Evolutionary conservation across 495 filamentous ascomycete genomes (phyloP).

Genomic region (Daldinia childiae): DNA sequence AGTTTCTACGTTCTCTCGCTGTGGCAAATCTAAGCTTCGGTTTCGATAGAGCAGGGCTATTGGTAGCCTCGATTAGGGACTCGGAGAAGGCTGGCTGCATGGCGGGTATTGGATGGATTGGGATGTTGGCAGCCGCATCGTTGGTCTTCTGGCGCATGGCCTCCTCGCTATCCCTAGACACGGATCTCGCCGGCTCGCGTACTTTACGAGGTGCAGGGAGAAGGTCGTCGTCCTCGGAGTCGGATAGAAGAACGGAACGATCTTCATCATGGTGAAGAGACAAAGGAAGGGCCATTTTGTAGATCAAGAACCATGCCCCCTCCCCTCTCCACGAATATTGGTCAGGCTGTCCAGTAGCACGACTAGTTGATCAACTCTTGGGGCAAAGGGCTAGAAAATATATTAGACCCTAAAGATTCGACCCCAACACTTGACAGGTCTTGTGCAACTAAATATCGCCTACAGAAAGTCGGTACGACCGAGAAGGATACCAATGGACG

Average conservation of each 20-base stretch:
- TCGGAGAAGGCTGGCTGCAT: constrained; percentile 96
- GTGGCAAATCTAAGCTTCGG: constrained; percentile 66
- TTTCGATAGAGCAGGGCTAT: constrained; percentile 52
- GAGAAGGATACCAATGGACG: constrained; percentile 22
- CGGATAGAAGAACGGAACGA: constrained; percentile 45
- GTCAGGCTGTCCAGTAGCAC: constrained; percentile 22
- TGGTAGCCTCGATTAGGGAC: constrained; percentile 79
- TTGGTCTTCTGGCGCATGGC: constrained; percentile 44
- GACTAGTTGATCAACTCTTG: constrained; percentile 20
- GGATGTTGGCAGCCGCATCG: constrained; percentile 51
- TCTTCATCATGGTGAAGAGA: constrained; percentile 47
- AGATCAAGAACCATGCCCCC: constrained; percentile 26
- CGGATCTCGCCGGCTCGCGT: constrained; percentile 23
- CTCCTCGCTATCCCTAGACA: constrained; percentile 31
- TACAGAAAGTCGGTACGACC: constrained; percentile 22
- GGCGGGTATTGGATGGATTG: constrained; percentile 79
- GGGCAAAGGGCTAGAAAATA: constrained; percentile 10
- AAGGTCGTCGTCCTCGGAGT: constrained; percentile 47
- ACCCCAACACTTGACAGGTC: constrained; percentile 28
- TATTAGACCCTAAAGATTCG: constrained; percentile 25
- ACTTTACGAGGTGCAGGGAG: constrained; percentile 38
- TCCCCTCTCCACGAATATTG: constrained; percentile 31
- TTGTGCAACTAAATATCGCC: constrained; percentile 25
- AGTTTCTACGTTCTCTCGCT: constrained; percentile 71
- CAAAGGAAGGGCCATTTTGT: constrained; percentile 44